Percentiles rank a stretch among this genome's conserved stretches.
These are phyloP conservation scores for Spongiforma sp. DNA, from an alignment of 1,284 basidiomycete genomes.

Conservation along the genomic window DNA sequence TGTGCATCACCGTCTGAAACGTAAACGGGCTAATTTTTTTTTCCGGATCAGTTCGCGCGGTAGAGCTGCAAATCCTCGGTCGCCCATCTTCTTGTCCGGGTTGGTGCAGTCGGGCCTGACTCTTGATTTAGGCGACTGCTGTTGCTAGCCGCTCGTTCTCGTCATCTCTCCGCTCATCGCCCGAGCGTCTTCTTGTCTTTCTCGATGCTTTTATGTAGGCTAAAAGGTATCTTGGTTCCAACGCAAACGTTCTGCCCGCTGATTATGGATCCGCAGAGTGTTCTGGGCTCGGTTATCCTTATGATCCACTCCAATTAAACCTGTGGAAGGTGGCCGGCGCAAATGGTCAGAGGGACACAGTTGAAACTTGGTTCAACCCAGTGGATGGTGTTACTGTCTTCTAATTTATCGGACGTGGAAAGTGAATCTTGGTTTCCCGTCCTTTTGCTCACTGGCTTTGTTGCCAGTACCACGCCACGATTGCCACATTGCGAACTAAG, in stretches of 20 bases:
- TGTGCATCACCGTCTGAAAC: too few species aligned
- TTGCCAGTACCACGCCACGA: not conserved
- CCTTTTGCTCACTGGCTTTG: not conserved
- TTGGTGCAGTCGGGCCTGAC: conserved; percentile 23
- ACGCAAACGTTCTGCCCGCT: not conserved
- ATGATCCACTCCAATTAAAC: conserved; percentile 13
- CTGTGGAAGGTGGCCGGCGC: conserved; percentile 7
- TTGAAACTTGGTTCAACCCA: conserved; percentile 28
- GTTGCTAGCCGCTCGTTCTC: conserved; percentile 17
- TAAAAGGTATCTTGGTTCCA: conserved; percentile 17
- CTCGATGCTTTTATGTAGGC: conserved; percentile 10
- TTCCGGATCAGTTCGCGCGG: too few species aligned
- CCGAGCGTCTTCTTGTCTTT: not conserved
- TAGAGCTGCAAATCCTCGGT: conserved; percentile 23
- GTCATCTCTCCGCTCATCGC: not conserved
- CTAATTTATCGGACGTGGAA: conserved; percentile 21
- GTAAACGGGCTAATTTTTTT: too few species aligned
- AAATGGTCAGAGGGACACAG: conserved; percentile 25
- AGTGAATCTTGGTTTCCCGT: conserved; percentile 4
- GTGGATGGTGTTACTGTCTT: conserved; percentile 25
- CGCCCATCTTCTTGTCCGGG: conserved; percentile 20
- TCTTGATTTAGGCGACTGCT: conserved; percentile 11
- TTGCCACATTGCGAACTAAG: conserved; percentile 1
- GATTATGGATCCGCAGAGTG: conserved; percentile 10
- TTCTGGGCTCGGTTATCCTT: conserved; percentile 13